Conservation (phyloP, 2,329 filamentous ascomycete genomes). For the Cylindrodendrum hubeiense region DNA sequence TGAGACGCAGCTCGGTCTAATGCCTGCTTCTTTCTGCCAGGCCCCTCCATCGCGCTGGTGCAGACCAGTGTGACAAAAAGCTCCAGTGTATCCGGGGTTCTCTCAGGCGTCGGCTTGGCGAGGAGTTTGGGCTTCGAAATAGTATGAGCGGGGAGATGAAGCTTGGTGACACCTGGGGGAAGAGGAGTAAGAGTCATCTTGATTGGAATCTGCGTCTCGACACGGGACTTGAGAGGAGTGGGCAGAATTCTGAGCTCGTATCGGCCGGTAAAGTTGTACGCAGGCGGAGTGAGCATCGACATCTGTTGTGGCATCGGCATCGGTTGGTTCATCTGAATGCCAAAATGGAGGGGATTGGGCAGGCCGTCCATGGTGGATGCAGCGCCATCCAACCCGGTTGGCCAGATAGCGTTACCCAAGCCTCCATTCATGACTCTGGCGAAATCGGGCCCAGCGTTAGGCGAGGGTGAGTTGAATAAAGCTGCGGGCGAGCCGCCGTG, state of each 20-base stretch:
- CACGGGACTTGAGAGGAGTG: conserved; percentile 85
- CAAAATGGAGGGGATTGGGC: conserved; percentile 43
- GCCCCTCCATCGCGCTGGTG: conserved; percentile 89
- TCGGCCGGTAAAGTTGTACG: conserved; percentile 48
- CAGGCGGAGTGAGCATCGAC: conserved; percentile 38
- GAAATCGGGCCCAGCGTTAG: conserved; percentile 55
- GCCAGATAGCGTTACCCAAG: conserved; percentile 50
- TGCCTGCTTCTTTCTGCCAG: conserved; percentile 74
- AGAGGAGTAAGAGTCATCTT: conserved; percentile 82
- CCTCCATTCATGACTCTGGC: conserved; percentile 45
- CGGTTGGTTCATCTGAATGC: conserved; percentile 42
- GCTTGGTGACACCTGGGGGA: conserved; percentile 79
- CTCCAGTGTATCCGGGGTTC: conserved; percentile 80
- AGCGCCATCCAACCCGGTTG: conserved; percentile 45
- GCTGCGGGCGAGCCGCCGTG: conserved; percentile 65
- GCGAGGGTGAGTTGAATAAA: conserved; percentile 62
- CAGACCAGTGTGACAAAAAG: conserved; percentile 87
- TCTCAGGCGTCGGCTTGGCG: conserved; percentile 76
- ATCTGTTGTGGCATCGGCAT: conserved; percentile 49
- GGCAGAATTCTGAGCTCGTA: conserved; percentile 71
- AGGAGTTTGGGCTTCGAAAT: conserved; percentile 95
- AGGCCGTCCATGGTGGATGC: conserved; percentile 40
- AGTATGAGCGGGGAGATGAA: conserved; percentile 89
- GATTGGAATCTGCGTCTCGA: conserved; percentile 96
- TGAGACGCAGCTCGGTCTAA: conserved; percentile 65